Base-by-base conservation (phyloP, 495 filamentous ascomycete genomes). In the Evernia prunastri region DNA sequence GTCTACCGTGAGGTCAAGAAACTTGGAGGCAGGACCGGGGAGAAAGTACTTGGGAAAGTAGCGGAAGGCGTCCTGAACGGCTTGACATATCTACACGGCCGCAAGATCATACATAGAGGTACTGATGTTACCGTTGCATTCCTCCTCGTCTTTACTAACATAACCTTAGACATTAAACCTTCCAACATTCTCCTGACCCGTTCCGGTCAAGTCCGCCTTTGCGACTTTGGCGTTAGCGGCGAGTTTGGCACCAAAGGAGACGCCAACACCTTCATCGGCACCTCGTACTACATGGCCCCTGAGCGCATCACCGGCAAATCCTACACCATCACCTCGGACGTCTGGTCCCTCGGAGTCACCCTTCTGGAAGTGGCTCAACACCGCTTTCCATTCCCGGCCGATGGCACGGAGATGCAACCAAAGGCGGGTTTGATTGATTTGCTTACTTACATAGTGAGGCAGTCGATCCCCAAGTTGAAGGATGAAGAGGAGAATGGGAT, bases 221-320 rank as follows among this genome's bases (percentile, higher is more conserved):
- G 94, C 78, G 94, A 98, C 76, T 98, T 98, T 69, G 94, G 94
- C 68, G 94, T 98, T 62, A 92, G 88, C 60, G 94, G 94, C 64
- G 95, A 97, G 77, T 96, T 96, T 74, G 94, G 94, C 66, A 97
- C 94, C 60, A 97, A 97, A 73, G 94, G 94, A 37, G 95, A 97
- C 72, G 94, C 94, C 65, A 97, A 97, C 76, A 98, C 94, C 7
- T 98, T 97, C 72, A 98, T 98, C 72, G 94, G 94, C 31, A 98
- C 94, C 40, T 95, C 90, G 25, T 97, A 97, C 75, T 98, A 98
- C 79, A 98, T 98, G 94, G 95, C 94, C 7, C 94, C 94, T 0
- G 94, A 98, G 74, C 88, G 94, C 54, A 98, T 98, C 75, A 96
- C 92, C 3, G 94, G 94, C 58, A 90, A 97, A 77, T 90, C 87